Percentiles rank a stretch among this genome's conserved stretches.
phyloP scores from a whole-genome alignment of 148 eudicot genomes.

The Nepenthes gracilis region DNA sequence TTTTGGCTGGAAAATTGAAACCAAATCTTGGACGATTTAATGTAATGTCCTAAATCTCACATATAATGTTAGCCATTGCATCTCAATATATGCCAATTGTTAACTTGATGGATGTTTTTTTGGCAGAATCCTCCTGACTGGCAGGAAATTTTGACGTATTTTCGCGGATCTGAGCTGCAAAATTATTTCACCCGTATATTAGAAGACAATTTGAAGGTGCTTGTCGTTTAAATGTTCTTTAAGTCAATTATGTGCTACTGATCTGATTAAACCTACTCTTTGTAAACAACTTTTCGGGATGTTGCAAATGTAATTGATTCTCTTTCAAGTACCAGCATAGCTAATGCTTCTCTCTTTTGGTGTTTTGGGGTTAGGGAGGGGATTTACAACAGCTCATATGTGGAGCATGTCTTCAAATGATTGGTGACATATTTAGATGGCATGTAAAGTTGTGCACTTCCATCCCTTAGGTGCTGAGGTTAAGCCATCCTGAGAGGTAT shows the following conservation, averaged over 20 bases:
- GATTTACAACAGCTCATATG: too few species aligned
- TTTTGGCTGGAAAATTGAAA: slow-evolving; percentile 92
- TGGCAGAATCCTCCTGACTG: slow-evolving; percentile 93
- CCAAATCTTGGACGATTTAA: slow-evolving; percentile 90
- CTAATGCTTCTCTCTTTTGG: neutral
- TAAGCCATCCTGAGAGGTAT: too few species aligned
- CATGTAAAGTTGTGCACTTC: too few species aligned
- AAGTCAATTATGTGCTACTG: neutral
- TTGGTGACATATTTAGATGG: too few species aligned
- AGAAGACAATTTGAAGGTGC: slow-evolving; percentile 87
- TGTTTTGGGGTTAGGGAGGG: neutral
- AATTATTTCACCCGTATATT: slow-evolving; percentile 85
- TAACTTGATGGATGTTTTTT: neutral
- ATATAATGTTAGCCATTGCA: neutral
- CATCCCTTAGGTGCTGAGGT: too few species aligned
- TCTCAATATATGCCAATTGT: neutral
- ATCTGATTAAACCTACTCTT: neutral
- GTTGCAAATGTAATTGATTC: too few species aligned
- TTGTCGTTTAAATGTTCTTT: neutral
- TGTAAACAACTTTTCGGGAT: too few species aligned
- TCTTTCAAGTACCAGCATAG: too few species aligned
- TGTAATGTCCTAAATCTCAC: slow-evolving; percentile 24
- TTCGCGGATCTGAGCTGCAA: slow-evolving; percentile 86
- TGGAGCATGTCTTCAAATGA: too few species aligned
- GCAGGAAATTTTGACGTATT: slow-evolving; percentile 80